Conservation (phyloP, 2,329 filamentous ascomycete genomes). For the Pyrenochaeta sp. region DNA sequence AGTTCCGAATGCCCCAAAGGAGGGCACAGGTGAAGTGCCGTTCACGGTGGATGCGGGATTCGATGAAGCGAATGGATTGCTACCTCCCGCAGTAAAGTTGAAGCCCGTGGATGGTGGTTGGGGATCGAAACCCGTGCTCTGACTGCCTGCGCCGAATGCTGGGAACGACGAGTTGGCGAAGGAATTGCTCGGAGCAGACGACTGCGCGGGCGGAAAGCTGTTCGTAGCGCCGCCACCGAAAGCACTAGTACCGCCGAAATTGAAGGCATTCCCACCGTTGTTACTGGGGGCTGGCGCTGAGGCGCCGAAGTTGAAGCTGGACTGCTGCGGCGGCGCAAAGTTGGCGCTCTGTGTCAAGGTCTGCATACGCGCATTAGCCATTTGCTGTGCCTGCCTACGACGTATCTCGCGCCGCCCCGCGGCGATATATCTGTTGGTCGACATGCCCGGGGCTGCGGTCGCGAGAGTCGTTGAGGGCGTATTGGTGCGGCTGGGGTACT, state of each 20-base stretch:
- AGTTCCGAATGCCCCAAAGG: constrained; percentile 32
- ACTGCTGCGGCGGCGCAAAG: constrained; percentile 27
- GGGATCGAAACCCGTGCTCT: constrained; percentile 33
- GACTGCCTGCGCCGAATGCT: constrained; percentile 35
- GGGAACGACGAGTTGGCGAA: constrained; percentile 45
- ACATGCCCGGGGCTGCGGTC: constrained; percentile 10
- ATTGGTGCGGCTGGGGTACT: constrained; percentile 23
- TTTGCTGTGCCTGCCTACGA: constrained; percentile 13
- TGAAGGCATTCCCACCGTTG: constrained; percentile 21
- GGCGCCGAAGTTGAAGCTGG: constrained; percentile 36
- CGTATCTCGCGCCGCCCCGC: constrained; percentile 17
- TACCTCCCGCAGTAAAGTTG: constrained; percentile 36
- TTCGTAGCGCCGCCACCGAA: constrained; percentile 34
- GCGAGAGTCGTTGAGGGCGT: constrained; percentile 7
- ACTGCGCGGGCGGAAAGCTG: constrained; percentile 44
- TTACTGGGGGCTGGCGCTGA: constrained; percentile 24
- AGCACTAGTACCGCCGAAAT: constrained; percentile 16
- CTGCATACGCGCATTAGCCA: constrained; percentile 32
- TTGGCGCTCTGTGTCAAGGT: constrained; percentile 30
- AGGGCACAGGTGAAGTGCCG: constrained; percentile 21
- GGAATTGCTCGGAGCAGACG: constrained; percentile 30
- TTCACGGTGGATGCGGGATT: constrained; percentile 30
- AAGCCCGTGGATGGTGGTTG: constrained; percentile 34
- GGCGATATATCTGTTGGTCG: constrained; percentile 12
- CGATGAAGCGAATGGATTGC: constrained; percentile 34